Percentiles rank a stretch among this genome's conserved stretches.
Evolutionary conservation across 1,284 basidiomycete genomes (phyloP).

Genomic region (Tranzscheliella williamsii): DNA sequence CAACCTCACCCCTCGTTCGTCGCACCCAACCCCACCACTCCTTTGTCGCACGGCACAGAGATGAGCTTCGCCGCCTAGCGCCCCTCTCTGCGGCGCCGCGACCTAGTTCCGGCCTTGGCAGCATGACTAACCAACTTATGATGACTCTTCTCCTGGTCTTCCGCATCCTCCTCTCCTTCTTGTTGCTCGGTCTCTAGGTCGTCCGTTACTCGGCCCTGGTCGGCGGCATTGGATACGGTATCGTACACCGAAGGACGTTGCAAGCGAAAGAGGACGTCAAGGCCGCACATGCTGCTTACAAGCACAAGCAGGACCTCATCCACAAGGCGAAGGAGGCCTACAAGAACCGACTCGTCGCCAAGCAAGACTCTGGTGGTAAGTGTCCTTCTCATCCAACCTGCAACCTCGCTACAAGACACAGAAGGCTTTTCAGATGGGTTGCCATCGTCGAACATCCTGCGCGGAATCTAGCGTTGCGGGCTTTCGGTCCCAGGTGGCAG

Average conservation of each 20-base stretch:
- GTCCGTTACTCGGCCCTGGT: conserved; percentile 91
- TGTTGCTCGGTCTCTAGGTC: too few relatives aligned
- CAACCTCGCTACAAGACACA: too few relatives aligned
- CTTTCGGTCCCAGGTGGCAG: too few relatives aligned
- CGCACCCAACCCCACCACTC: too few relatives aligned
- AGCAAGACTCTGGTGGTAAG: conserved; percentile 28
- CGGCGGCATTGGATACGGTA: conserved; percentile 86
- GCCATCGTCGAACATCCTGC: too few relatives aligned
- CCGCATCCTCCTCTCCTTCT: neutral
- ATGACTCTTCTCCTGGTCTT: neutral
- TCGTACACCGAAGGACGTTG: conserved; percentile 85
- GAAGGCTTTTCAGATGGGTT: too few relatives aligned
- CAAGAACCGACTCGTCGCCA: conserved; percentile 65
- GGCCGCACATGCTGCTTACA: conserved; percentile 67
- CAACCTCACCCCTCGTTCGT: too few relatives aligned
- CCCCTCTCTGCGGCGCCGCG: too few relatives aligned
- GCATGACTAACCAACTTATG: too few relatives aligned
- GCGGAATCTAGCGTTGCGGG: too few relatives aligned
- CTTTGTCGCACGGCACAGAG: too few relatives aligned
- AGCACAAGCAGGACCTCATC: conserved; percentile 67
- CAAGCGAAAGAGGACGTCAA: conserved; percentile 80
- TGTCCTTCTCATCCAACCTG: conserved; percentile 2
- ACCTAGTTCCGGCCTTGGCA: too few relatives aligned
- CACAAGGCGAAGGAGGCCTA: conserved; percentile 87
- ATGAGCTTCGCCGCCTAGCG: neutral